A percentile compares a stretch with the other conserved stretches of the same genome.
phyloP scores from a whole-genome alignment of 768 basidiomycete genomes.

The Mycena olivaceomarginata region DNA sequence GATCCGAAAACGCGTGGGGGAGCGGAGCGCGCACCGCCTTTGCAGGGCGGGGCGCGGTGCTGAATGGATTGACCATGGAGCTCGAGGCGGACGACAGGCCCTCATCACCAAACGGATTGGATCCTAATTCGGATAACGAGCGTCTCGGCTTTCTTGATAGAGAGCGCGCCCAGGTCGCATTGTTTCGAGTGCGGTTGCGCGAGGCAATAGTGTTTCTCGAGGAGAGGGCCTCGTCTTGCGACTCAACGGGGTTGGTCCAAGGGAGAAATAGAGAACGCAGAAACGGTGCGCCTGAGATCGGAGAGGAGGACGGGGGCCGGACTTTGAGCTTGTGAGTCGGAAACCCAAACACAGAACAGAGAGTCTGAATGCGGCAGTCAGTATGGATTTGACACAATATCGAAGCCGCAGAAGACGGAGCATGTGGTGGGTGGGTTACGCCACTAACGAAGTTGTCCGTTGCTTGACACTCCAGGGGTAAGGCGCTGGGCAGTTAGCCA shows the following conservation, averaged over 20 bases:
- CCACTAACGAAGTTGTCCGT: constrained; percentile 35
- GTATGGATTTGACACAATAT: constrained; percentile 42
- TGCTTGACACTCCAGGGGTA: constrained; percentile 38
- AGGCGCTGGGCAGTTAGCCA: not conserved
- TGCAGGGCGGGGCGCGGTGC: constrained; percentile 28
- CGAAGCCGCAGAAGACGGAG: constrained; percentile 25
- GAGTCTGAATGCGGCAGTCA: constrained; percentile 62
- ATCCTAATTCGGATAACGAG: constrained; percentile 56
- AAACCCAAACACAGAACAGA: constrained; percentile 77
- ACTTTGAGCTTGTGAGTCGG: constrained; percentile 75
- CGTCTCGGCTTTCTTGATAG: constrained; percentile 37
- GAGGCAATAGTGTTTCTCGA: constrained; percentile 7
- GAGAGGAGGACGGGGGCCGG: constrained; percentile 48
- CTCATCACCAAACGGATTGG: constrained; percentile 43
- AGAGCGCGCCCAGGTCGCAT: constrained; percentile 41
- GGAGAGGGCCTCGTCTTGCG: constrained; percentile 40
- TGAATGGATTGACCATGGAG: constrained; percentile 33
- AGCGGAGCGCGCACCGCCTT: constrained; percentile 28
- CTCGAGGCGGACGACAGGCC: constrained; percentile 32
- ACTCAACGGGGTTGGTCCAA: constrained; percentile 44
- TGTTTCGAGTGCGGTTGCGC: constrained; percentile 39
- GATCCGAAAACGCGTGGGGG: constrained; percentile 59
- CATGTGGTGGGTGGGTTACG: constrained; percentile 33
- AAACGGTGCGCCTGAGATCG: constrained; percentile 49
- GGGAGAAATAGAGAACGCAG: constrained; percentile 62